phyloP scores from a whole-genome alignment of 2,329 filamentous ascomycete genomes.

The Leptodontidium sp. region DNA sequence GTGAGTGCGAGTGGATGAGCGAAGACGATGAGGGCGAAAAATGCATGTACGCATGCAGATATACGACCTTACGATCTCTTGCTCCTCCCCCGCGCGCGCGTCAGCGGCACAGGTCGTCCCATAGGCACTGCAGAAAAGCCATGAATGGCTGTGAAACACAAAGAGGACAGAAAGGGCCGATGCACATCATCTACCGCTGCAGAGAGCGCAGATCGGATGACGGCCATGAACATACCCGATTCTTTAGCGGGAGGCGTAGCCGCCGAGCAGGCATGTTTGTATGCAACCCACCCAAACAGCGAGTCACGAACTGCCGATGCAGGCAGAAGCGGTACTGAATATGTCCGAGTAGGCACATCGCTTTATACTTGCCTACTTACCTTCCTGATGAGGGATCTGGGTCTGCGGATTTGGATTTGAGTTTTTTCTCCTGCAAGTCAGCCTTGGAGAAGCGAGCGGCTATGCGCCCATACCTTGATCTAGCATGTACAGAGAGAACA shows the following conservation, averaged over 20 bases:
- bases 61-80: too few species aligned
- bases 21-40: neutral
- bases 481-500: neutral
- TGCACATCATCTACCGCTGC: slow-evolving; percentile 14
- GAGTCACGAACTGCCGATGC: slow-evolving; percentile 4
- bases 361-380: neutral
- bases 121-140: slow-evolving; percentile 17
- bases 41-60: neutral
- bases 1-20: slow-evolving; percentile 2
- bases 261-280: neutral
- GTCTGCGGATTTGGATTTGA: neutral
- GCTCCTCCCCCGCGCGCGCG: neutral
- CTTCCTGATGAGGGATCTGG: slow-evolving; percentile 5
- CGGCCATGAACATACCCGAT: slow-evolving; percentile 4
- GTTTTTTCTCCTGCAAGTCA: too few species aligned
- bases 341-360: slow-evolving; percentile 4
- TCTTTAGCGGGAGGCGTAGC: slow-evolving; percentile 18
- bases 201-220: slow-evolving; percentile 6
- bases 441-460: neutral
- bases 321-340: neutral
- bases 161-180: neutral
- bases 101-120: neutral
- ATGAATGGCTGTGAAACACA: neutral
- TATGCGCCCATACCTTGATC: neutral
- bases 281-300: neutral